Evolutionary conservation across 768 basidiomycete species (phyloP).

Genomic region (Sporobolomyces pararoseus): DNA sequence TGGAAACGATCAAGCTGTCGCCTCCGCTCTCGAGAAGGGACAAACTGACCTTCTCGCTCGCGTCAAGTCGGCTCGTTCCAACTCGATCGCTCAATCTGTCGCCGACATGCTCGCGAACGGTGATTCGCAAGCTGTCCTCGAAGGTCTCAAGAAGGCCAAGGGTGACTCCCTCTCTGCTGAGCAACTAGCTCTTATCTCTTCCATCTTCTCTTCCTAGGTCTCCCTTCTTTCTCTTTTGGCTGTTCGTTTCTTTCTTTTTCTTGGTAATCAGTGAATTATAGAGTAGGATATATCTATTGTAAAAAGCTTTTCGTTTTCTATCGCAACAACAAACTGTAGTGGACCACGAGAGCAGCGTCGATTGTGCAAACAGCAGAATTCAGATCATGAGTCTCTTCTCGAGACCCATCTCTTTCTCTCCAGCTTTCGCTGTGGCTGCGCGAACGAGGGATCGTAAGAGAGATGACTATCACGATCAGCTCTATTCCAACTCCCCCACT

Average conservation of each 20-base stretch:
- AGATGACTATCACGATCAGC: no score
- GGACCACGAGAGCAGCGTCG: no score
- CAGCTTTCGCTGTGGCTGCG: no score
- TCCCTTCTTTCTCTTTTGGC: not conserved
- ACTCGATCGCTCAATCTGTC: conserved; percentile 44
- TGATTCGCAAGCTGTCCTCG: conserved; percentile 46
- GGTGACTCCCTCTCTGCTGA: conserved; percentile 27
- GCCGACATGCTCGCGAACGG: conserved; percentile 43
- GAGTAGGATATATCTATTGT: no score
- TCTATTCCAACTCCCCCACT: conserved; percentile 23
- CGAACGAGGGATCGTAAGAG: no score
- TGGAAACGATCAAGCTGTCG: conserved; percentile 44
- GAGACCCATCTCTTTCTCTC: no score
- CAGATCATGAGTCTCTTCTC: no score
- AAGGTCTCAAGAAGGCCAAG: conserved; percentile 44
- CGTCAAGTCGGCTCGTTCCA: conserved; percentile 42
- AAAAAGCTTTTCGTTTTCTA: no score
- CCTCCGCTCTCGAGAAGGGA: conserved; percentile 46
- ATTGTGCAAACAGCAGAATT: no score
- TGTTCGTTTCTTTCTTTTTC: not conserved
- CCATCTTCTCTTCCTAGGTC: conserved; percentile 5
- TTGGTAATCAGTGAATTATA: no score
- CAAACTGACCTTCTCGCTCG: conserved; percentile 30
- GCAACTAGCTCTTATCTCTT: conserved; percentile 17
- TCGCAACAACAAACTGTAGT: no score